Conservation (phyloP, 441 rosid genomes). For the Caryocar brasiliense region DNA sequence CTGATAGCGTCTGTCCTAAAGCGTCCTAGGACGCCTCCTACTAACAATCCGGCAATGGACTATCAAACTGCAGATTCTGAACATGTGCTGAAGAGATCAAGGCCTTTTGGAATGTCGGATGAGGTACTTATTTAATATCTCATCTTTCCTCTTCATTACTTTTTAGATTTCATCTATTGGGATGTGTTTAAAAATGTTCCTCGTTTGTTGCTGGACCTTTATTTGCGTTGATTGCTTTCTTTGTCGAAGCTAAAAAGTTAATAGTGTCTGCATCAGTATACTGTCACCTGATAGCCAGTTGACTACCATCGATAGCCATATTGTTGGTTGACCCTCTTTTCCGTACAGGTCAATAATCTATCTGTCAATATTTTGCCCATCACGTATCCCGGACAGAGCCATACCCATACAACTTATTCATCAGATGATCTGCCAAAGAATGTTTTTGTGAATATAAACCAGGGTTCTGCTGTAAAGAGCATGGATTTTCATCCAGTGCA, state of each 20-base stretch:
- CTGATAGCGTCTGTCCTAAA: conserved; percentile 14
- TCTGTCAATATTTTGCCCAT: conserved; percentile 48
- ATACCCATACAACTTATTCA: conserved; percentile 42
- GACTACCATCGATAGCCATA: too few species aligned
- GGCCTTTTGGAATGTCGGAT: conserved; percentile 53
- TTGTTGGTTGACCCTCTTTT: neutral
- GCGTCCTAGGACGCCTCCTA: conserved; percentile 47
- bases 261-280: too few species aligned
- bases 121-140: conserved; percentile 31
- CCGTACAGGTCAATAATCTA: conserved; percentile 40
- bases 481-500: conserved; percentile 84
- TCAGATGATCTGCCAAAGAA: conserved; percentile 68
- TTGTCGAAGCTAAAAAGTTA: neutral
- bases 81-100: conserved; percentile 57
- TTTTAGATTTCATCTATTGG: neutral
- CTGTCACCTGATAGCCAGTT: too few species aligned
- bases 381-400: conserved; percentile 49
- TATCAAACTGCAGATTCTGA: conserved; percentile 64
- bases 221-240: neutral
- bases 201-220: neutral
- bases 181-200: neutral
- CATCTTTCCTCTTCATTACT: neutral
- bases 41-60: conserved; percentile 38
- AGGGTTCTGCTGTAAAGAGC: conserved; percentile 68
- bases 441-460: conserved; percentile 36